These are phyloP conservation scores for Fusarium mexicanum DNA, from an alignment of 2,329 filamentous ascomycete species.

Conservation along the genomic window DNA sequence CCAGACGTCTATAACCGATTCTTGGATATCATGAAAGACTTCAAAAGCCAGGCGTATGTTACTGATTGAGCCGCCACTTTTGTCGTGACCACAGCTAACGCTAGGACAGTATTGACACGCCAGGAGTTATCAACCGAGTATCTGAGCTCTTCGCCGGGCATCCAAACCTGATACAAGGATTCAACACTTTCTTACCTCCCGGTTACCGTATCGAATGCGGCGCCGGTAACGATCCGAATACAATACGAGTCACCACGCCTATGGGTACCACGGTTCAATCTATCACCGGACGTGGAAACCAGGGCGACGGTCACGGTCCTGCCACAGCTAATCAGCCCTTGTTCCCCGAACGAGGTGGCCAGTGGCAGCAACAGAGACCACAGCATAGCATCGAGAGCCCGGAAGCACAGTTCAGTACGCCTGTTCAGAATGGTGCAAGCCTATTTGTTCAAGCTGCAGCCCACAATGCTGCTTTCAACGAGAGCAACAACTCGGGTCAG, in stretches of 20 bases:
- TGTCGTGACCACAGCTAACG: conserved; percentile 40
- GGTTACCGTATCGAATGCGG: conserved; percentile 98
- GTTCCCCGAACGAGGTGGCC: conserved; percentile 58
- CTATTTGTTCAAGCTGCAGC: conserved; percentile 58
- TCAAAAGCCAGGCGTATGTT: conserved; percentile 93
- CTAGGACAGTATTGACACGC: conserved; percentile 82
- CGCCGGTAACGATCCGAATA: conserved; percentile 91
- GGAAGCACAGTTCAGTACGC: conserved; percentile 69
- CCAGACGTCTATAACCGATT: conserved; percentile 98
- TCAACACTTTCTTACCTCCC: conserved; percentile 96
- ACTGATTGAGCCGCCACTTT: neutral
- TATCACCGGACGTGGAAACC: conserved; percentile 68
- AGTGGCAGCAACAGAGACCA: conserved; percentile 67
- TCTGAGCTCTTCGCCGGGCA: conserved; percentile 96
- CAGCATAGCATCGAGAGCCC: conserved; percentile 71
- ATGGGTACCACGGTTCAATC: conserved; percentile 97
- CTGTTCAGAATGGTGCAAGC: conserved; percentile 60
- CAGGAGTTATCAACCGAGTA: conserved; percentile 95
- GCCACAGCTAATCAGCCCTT: conserved; percentile 54
- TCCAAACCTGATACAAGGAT: conserved; percentile 94
- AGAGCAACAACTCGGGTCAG: conserved; percentile 45
- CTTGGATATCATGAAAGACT: conserved; percentile 99
- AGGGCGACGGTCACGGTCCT: conserved; percentile 56
- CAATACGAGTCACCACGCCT: conserved; percentile 94
- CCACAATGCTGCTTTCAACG: conserved; percentile 48